A percentile compares a stretch with the other conserved stretches of the same genome.
Evolutionary conservation across 306 rosid genomes (phyloP).

Genomic region (Abrus precatorius): DNA sequence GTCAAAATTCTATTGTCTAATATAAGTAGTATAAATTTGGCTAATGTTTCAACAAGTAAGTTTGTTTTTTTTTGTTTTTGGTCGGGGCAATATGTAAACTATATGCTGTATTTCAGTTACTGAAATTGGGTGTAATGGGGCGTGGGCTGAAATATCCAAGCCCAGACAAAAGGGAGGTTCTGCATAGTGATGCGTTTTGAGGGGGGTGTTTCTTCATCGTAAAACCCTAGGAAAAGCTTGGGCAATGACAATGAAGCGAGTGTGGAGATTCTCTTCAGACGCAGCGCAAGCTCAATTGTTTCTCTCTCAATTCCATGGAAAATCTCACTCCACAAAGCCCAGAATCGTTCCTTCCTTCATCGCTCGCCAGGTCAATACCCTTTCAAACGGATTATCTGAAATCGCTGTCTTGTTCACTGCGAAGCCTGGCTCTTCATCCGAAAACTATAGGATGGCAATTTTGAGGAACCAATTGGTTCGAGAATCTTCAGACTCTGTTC

Average conservation of each 20-base stretch:
- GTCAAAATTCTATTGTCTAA: no score
- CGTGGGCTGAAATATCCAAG: not conserved
- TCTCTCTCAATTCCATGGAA: slow-evolving; percentile 39
- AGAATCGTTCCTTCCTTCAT: not conserved
- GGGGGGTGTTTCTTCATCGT: not conserved
- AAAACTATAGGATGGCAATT: not conserved
- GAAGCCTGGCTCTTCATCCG: not conserved
- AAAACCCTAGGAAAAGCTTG: slow-evolving; percentile 42
- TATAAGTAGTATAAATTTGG: no score
- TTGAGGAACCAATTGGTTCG: no score
- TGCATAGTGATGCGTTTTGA: not conserved
- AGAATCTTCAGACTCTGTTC: no score
- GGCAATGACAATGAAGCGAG: slow-evolving; percentile 63
- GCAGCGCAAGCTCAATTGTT: slow-evolving; percentile 52
- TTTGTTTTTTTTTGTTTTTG: no score
- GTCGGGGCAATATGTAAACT: no score
- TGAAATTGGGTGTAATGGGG: no score
- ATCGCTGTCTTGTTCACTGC: slow-evolving; percentile 25
- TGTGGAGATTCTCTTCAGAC: slow-evolving; percentile 59
- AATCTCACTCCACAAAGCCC: slow-evolving; percentile 43
- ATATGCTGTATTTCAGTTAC: no score
- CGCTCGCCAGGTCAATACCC: not conserved
- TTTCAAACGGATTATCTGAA: not conserved
- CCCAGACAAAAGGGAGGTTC: not conserved
- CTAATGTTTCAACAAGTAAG: no score